A percentile compares a stretch with the other conserved stretches of the same genome.
Evolutionary conservation across 345 rosid genomes (phyloP).

Genomic region (Sonneratia alba): DNA sequence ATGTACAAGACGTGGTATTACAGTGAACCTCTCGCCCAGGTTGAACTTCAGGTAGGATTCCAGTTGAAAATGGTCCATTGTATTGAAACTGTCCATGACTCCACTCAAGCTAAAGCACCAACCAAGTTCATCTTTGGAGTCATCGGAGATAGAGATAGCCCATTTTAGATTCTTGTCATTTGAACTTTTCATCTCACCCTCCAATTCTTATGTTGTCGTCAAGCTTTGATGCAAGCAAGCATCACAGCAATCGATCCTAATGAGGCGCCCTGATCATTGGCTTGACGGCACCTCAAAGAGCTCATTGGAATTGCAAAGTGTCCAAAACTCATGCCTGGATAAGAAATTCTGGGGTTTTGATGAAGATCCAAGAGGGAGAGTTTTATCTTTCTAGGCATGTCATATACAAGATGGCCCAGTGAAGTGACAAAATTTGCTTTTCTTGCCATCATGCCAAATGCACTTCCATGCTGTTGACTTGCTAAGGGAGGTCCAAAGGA

Average conservation of each 20-base stretch:
- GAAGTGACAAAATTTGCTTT: slow-evolving; percentile 31
- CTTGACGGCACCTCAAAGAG: slow-evolving; percentile 10
- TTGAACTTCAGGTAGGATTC: slow-evolving; percentile 57
- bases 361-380: slow-evolving; percentile 56
- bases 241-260: slow-evolving; percentile 44
- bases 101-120: slow-evolving; percentile 73
- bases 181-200: slow-evolving; percentile 58
- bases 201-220: slow-evolving; percentile 48
- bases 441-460: slow-evolving; percentile 47
- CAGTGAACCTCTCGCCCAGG: slow-evolving; percentile 34
- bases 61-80: slow-evolving; percentile 39
- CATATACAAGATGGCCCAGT: slow-evolving; percentile 53
- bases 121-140: slow-evolving; percentile 50
- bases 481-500: slow-evolving; percentile 57
- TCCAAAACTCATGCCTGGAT: slow-evolving; percentile 21
- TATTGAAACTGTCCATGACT: slow-evolving; percentile 25
- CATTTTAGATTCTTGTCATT: slow-evolving; percentile 38
- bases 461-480: slow-evolving; percentile 47
- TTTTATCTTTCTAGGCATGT: slow-evolving; percentile 39
- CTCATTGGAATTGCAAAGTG: slow-evolving; percentile 45
- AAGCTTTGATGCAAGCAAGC: slow-evolving; percentile 52
- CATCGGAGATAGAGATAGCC: slow-evolving; percentile 49
- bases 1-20: slow-evolving; percentile 65
- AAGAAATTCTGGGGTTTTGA: slow-evolving; percentile 25
- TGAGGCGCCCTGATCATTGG: slow-evolving; percentile 7